Evolutionary conservation across 306 rosid species (phyloP).

Genomic region (Cucurbita ficifolia): DNA sequence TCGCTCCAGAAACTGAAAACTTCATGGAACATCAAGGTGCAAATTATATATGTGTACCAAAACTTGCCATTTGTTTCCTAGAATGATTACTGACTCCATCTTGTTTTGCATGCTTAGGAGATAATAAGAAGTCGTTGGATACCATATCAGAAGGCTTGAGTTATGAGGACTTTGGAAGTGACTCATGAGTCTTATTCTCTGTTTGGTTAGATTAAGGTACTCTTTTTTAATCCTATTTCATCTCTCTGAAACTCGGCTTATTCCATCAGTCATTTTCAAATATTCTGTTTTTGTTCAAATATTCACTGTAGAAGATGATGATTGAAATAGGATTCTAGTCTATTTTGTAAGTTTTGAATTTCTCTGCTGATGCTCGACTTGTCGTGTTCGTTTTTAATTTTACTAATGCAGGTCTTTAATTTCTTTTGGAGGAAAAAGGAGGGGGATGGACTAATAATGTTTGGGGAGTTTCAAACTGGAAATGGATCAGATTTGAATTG

Average conservation of each 20-base stretch:
- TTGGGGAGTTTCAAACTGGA: not conserved
- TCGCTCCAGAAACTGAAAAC: slow-evolving; percentile 42
- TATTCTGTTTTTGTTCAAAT: not conserved
- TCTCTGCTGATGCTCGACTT: not conserved
- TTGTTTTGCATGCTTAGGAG: slow-evolving; percentile 20
- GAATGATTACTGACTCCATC: slow-evolving; percentile 10
- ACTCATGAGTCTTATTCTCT: slow-evolving; percentile 17
- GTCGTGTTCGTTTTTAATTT: not conserved
- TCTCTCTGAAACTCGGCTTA: not conserved
- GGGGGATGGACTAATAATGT: not conserved
- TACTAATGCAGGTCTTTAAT: not conserved
- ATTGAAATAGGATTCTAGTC: not conserved
- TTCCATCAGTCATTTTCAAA: not conserved
- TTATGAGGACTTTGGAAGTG: slow-evolving; percentile 85
- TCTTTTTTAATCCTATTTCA: not conserved
- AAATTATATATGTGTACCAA: not conserved
- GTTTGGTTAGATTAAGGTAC: not conserved
- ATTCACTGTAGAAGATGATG: too few species aligned
- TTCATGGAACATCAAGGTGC: slow-evolving; percentile 57
- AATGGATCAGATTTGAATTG: not conserved
- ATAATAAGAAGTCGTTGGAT: slow-evolving; percentile 21
- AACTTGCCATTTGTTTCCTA: not conserved
- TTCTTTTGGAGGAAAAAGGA: not conserved
- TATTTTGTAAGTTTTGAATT: not conserved
- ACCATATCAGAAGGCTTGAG: slow-evolving; percentile 81